Evolutionary conservation across 306 rosid genomes (phyloP), one percentile per base, ranked within the genome.

Genomic region (Cucumis cinereus): DNA sequence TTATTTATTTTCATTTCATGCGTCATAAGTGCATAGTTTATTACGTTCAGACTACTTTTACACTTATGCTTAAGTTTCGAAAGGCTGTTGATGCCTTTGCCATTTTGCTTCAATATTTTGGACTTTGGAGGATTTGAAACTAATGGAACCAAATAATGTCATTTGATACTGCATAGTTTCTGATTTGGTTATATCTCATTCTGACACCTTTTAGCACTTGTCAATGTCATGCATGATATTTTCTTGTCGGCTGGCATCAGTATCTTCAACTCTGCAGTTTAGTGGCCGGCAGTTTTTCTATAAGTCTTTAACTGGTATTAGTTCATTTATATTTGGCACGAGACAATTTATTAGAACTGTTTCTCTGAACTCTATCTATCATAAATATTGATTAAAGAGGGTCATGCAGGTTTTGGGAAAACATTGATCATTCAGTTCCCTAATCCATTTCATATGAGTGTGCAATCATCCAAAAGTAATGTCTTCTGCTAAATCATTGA

Each of bases 341-440:
- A 45, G 8, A 12, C 5, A 43, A 45, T 7, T 14, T 23, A 12
- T 8, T 45, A 43, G 19, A 68, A 68, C 74, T 41, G 55, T 20
- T 68, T 66, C 52, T n/a, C 20, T 68, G 74, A 68, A 68, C 49
- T 36, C 22, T 24, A 41, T 36, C 22, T 24, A 41, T 22, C 55
- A 40, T 23, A 68, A 67, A 22, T 68, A 40, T 68, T 69, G 74
- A 69, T 69, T 69, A 68, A 68, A 13, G 35, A 69, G 56, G 54
- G 74, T 43, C 74, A 24, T 69, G 56, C 55, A 68, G 74, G 74
- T 43, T 45, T 69, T 43, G 74, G 52, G 56, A 45, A 69, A 41
- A 69, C 40, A 43, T 69, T 23, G 74, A 45, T 69, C 35, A 41
- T 69, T 23, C 38, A 41, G 56, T 43, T 69, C 74, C 19, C 38